Conservation (phyloP, 73 alveolate genomes). For the Paramecium caudatum region DNA sequence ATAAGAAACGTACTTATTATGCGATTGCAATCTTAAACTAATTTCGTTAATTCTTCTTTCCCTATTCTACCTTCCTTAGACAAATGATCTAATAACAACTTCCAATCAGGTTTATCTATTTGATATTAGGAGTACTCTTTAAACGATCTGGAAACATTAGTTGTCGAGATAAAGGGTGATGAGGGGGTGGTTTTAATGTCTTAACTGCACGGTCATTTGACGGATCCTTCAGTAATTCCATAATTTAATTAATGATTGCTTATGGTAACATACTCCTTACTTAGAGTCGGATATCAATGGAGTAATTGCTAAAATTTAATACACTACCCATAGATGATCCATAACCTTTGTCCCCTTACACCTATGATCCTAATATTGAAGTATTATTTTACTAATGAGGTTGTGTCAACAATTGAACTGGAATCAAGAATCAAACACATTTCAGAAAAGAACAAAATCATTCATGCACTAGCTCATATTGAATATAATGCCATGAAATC, state of each 20-base stretch:
- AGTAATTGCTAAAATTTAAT: too few species aligned
- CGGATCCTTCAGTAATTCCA: constrained; percentile 74
- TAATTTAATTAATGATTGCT: constrained; percentile 13
- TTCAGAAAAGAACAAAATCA: background rate
- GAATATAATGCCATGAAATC: constrained; percentile 75
- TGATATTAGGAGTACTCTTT: background rate
- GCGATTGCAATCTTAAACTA: constrained; percentile 78
- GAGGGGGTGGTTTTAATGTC: constrained; percentile 72
- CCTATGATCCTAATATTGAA: too few species aligned
- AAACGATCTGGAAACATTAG: constrained; percentile 40
- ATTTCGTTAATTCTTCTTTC: constrained; percentile 78
- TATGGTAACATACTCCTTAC: too few species aligned
- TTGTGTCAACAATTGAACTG: background rate
- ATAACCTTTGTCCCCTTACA: too few species aligned
- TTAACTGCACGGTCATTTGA: constrained; percentile 61
- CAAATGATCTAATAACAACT: constrained; percentile 85
- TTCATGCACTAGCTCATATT: constrained; percentile 73
- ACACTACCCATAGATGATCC: too few species aligned
- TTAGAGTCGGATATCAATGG: too few species aligned
- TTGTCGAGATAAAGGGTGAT: constrained; percentile 52
- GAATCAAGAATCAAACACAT: background rate
- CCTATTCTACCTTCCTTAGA: constrained; percentile 88
- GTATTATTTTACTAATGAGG: too few species aligned
- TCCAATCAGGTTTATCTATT: constrained; percentile 92
- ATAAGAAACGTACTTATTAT: constrained; percentile 81